Evolutionary conservation across 2,329 filamentous ascomycete genomes (phyloP), one percentile per base, ranked within the genome.

Genomic region (Arthrobotrys sinensis): DNA sequence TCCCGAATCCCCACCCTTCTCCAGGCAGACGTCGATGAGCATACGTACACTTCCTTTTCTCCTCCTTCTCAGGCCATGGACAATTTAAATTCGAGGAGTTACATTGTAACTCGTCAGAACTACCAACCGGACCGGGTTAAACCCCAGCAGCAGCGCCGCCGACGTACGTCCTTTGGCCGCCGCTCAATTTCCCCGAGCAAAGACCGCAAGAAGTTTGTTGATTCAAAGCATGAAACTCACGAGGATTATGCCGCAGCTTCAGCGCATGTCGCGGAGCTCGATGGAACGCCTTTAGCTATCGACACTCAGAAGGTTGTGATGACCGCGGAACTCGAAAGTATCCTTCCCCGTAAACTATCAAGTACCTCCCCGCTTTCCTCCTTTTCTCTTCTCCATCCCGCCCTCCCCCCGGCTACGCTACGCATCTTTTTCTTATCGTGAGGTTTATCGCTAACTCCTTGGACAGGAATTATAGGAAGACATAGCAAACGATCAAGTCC

Each of bases 311-410:
- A 77, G 48, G 73, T 77, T 46, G 62, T 77, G 21, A 53, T 77
- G 57, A 70, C 73, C 14, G 64, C 73, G 28, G 73, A 77, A 45
- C 50, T 77, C 55, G 55, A 66, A 70, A 71, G 73, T 53, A 77
- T 77, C 36, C 60, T 77, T 45, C 73, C 73, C 73, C 73, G 66
- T 65, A 77, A 70, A 77, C 43, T 77, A 70, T 70, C 65, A 70
- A 77, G 72, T 76, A 76, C n/a, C 48, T 63, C 63, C 38, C 64
- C 55, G 19, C 46, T 50, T 50, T 43, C 48, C 48, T 38, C 34
- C 12, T 11, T 43, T 5, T 28, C 19, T 28, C 28, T 60, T 36
- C 2, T 43, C 34, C 50, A 19, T 5, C 21, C 19, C 14, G 32
- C 7, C 5, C 43, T 19, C 16, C 10, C 11, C 24, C 11, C 38